Percentiles rank a stretch among this genome's conserved stretches.
phyloP scores from a whole-genome alignment of 345 rosid species.

The Rhizophora apiculata region DNA sequence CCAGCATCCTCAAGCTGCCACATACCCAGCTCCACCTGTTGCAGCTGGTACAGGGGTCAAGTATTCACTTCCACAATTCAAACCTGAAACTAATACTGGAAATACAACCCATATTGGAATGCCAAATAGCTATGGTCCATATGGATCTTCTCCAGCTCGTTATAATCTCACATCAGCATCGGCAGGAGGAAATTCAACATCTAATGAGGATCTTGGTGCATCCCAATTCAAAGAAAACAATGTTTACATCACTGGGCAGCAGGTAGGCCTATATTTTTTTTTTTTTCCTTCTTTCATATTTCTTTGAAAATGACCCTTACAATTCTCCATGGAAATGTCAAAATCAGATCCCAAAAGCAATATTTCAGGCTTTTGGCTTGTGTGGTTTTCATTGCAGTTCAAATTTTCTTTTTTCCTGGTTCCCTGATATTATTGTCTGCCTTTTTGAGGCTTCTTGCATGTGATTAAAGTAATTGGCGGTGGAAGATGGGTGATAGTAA shows the following conservation, averaged over 20 bases:
- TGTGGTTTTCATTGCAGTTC: too few relatives aligned
- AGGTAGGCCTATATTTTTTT: conserved; percentile 40
- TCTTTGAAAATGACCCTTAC: background rate
- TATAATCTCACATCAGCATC: conserved; percentile 64
- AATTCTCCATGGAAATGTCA: background rate
- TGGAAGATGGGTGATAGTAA: too few relatives aligned
- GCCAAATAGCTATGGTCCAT: conserved; percentile 74
- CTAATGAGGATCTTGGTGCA: conserved; percentile 69
- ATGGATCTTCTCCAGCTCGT: conserved; percentile 72
- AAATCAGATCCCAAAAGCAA: too few relatives aligned
- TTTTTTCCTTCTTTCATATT: background rate
- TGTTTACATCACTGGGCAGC: conserved; percentile 66
- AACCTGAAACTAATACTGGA: conserved; percentile 68
- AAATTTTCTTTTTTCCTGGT: too few relatives aligned
- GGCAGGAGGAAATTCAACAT: conserved; percentile 60
- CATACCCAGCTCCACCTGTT: conserved; percentile 67
- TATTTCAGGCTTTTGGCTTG: too few relatives aligned
- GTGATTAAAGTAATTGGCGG: too few relatives aligned
- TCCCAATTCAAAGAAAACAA: conserved; percentile 82
- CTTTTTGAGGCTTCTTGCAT: too few relatives aligned
- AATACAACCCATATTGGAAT: conserved; percentile 67
- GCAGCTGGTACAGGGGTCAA: conserved; percentile 67
- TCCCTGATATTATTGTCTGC: too few relatives aligned
- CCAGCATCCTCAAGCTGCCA: conserved; percentile 78
- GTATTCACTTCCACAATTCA: conserved; percentile 72